Conservation (phyloP, 2,329 filamentous ascomycete genomes). For the Coniochaeta pulveracea region DNA sequence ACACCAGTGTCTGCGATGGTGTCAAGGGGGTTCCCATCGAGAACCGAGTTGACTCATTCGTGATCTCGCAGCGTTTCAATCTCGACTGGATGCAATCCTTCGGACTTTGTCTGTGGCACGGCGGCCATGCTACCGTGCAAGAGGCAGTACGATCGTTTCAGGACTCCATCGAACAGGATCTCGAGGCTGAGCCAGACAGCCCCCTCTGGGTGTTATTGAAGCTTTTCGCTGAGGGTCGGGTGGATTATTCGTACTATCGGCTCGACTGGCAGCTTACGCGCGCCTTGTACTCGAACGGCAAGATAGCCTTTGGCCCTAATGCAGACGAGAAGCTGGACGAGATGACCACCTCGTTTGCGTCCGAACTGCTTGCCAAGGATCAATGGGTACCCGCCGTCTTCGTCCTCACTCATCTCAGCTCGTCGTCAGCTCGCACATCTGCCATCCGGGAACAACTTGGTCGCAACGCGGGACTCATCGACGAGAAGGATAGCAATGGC, state of each 20-base stretch:
- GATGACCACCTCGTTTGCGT: conserved; percentile 52
- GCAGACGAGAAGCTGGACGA: conserved; percentile 52
- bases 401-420: conserved; percentile 65
- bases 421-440: conserved; percentile 48
- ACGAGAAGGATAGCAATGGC: conserved; percentile 35
- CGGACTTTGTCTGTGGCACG: conserved; percentile 70
- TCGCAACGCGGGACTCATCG: conserved; percentile 57
- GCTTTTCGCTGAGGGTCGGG: conserved; percentile 54
- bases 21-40: conserved; percentile 62
- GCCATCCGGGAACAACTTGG: conserved; percentile 64
- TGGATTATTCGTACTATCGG: conserved; percentile 63
- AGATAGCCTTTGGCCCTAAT: conserved; percentile 39
- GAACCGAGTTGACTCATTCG: conserved; percentile 69
- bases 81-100: conserved; percentile 93
- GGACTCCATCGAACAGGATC: conserved; percentile 58
- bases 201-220: conserved; percentile 73
- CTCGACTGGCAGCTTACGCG: conserved; percentile 79
- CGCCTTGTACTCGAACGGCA: conserved; percentile 41
- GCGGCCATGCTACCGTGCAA: conserved; percentile 38
- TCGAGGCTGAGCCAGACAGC: conserved; percentile 53
- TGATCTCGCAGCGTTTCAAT: conserved; percentile 71
- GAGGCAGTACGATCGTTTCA: conserved; percentile 63
- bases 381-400: conserved; percentile 64
- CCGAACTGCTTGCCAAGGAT: conserved; percentile 50
- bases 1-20: conserved; percentile 74